Evolutionary conservation across 2,329 filamentous ascomycete species (phyloP).

Genomic region (Moelleriella libera): DNA sequence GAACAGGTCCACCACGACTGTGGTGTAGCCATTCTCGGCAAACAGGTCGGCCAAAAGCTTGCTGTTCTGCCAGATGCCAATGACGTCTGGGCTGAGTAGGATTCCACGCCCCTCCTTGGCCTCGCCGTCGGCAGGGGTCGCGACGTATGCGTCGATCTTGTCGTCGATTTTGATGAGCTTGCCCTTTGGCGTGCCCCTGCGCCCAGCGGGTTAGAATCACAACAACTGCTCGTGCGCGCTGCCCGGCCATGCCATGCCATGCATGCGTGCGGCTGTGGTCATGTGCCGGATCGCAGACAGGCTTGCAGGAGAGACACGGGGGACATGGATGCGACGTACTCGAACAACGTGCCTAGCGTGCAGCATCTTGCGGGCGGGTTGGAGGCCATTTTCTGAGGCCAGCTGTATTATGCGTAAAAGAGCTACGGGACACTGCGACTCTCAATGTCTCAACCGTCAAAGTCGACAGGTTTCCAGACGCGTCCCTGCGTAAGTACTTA

Average conservation of each 20-base stretch:
- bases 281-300: background rate
- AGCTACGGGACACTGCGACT: too few relatives aligned
- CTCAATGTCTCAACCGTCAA: too few relatives aligned
- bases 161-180: constrained; percentile 26
- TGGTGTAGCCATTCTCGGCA: constrained; percentile 23
- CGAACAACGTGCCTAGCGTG: constrained; percentile 34
- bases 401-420: too few relatives aligned
- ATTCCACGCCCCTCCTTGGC: constrained; percentile 15
- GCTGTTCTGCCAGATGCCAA: constrained; percentile 24
- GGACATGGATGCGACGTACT: constrained; percentile 23
- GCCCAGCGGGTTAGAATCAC: background rate
- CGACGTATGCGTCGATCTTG: constrained; percentile 34
- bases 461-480: too few relatives aligned
- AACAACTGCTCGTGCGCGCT: background rate
- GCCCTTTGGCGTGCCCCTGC: constrained; percentile 33
- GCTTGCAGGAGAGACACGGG: background rate
- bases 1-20: constrained; percentile 23
- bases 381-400: constrained; percentile 31
- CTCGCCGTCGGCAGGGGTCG: constrained; percentile 22
- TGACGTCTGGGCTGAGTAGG: constrained; percentile 22
- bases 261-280: background rate
- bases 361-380: constrained; percentile 38
- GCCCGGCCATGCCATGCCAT: background rate
- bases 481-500: too few relatives aligned
- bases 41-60: constrained; percentile 25